Evolutionary conservation across 1,284 basidiomycete species (phyloP).

Genomic region (Cutaneotrichosporon sp.): DNA sequence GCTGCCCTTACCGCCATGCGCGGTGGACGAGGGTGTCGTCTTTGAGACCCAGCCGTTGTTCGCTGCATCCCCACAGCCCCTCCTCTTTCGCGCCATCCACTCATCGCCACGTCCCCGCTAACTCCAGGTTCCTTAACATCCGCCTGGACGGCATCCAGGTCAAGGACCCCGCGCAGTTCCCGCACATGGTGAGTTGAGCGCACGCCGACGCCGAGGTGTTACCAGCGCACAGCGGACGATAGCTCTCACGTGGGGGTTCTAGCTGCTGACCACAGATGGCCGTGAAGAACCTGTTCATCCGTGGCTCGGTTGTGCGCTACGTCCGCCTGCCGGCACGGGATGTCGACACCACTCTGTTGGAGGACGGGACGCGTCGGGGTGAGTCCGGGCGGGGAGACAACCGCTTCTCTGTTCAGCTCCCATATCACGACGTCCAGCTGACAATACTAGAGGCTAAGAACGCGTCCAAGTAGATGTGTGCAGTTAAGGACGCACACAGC

Average conservation of each 20-base stretch:
- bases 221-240: not conserved
- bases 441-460: constrained; percentile 13
- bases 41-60: not conserved
- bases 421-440: not conserved
- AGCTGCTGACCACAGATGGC: constrained; percentile 69
- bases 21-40: not conserved
- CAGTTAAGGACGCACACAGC: not conserved
- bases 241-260: not conserved
- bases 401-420: not conserved
- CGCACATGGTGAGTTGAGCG: constrained; percentile 80
- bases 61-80: not conserved
- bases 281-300: constrained; percentile 98
- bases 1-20: not conserved
- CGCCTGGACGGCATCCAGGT: constrained; percentile 92
- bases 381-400: constrained; percentile 31
- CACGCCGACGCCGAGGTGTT: not conserved
- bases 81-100: not conserved
- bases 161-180: constrained; percentile 86
- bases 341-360: constrained; percentile 92
- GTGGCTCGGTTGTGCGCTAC: constrained; percentile 96
- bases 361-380: constrained; percentile 97
- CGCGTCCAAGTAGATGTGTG: constrained; percentile 12
- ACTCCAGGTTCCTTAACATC: constrained; percentile 87
- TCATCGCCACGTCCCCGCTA: not conserved
- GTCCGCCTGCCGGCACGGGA: constrained; percentile 89